A percentile compares a stretch with the other conserved stretches of the same genome.
phyloP scores from a whole-genome alignment of 148 eudicot genomes.

The Rheum nobile region DNA sequence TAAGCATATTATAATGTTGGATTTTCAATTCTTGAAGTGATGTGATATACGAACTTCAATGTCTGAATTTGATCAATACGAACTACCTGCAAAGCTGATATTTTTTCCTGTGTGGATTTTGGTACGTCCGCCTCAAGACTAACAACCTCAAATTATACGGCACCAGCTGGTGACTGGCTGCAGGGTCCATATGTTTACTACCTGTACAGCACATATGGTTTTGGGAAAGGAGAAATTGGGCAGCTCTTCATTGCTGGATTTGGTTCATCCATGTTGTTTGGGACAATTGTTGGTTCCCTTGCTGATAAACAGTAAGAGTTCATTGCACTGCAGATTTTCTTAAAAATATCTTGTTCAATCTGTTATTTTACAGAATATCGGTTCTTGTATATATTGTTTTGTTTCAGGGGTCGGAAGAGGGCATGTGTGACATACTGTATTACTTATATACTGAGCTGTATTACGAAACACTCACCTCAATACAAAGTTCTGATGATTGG shows the following conservation, averaged over 20 bases:
- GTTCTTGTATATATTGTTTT: no score
- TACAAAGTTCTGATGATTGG: conserved; percentile 82
- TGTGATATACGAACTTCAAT: no score
- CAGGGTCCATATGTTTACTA: conserved; percentile 96
- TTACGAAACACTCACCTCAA: conserved; percentile 90
- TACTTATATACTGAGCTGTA: conserved; percentile 79
- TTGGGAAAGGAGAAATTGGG: conserved; percentile 79
- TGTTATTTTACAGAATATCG: no score
- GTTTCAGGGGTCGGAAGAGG: conserved; percentile 96
- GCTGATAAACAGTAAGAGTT: conserved; percentile 98
- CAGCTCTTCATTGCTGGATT: conserved; percentile 97
- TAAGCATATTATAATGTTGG: no score
- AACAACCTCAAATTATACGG: no score
- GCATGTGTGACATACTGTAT: conserved; percentile 87
- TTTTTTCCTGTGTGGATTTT: no score
- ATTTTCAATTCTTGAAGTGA: no score
- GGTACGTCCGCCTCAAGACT: no score
- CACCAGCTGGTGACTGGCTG: conserved; percentile 91
- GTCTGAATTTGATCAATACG: no score
- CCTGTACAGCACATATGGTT: conserved; percentile 85
- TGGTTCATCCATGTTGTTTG: conserved; percentile 96
- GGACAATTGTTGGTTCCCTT: conserved; percentile 86
- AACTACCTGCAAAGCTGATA: no score
- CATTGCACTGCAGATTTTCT: no score
- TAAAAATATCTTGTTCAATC: no score